Evolutionary conservation across 2,329 filamentous ascomycete species (phyloP), one percentile per base, ranked within the genome.

Genomic region (Colletotrichum neosansevieriae): DNA sequence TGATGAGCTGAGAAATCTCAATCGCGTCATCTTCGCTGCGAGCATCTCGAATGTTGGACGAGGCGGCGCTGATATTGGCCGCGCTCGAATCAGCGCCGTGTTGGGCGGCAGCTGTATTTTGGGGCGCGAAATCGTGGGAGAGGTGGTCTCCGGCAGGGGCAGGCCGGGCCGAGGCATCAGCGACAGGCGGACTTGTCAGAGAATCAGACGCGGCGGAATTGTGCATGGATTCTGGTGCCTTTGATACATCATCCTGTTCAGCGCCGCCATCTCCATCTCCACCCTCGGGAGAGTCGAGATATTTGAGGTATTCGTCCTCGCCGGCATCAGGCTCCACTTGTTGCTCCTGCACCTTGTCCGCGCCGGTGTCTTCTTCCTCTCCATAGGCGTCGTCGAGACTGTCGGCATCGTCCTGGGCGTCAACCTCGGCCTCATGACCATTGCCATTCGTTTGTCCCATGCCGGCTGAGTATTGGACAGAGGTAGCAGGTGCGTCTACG

Each of bases 251-350:
- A 50, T 73, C 72, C 71, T 74, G 74, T 66, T 72, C 75, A 65
- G 71, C 71, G 71, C 69, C 73, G 75, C 78, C 76, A 29, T 38
- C 72, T 75, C 77, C 15, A 70, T 77, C 77, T 68, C 76, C 79
- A 70, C 73, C 76, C 51, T 74, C 78, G 64, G 83, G 81, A 65
- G 84, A 85, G 76, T 85, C 82, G 80, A 85, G 84, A 42, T 79
- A 83, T 75, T 82, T 85, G 73, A 82, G 81, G 78, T 85, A 84
- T 72, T 85, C 83, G 79, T 85, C 83, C 75, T 79, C 81, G 76
- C 76, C 62, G 50, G 73, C 67, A 44, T 73, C 76, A 42, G 72
- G 70, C 19, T 73, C 74, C 50, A 69, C 65, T 58, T 75, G 75
- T 63, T 74, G 73, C 68, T 73, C 70, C 57, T 74, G 76, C 50